These are phyloP conservation scores for Parasitella parasitica DNA, from an alignment of 371 early-diverging fungal genomes.

Conservation along the genomic window DNA sequence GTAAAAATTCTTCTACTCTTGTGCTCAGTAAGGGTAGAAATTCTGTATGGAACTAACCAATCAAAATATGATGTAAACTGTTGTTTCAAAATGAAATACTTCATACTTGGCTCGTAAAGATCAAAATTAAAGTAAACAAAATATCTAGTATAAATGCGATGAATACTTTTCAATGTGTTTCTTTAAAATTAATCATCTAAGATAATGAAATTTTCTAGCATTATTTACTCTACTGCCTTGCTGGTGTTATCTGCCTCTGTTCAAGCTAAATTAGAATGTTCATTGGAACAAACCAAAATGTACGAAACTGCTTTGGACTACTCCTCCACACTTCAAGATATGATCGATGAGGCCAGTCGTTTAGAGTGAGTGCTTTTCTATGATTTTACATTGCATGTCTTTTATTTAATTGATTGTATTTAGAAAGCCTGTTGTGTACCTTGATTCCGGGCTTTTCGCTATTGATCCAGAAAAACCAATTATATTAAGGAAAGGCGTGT, in stretches of 20 bases:
- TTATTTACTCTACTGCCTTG: not conserved
- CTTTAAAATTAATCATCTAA: not conserved
- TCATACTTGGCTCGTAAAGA: not conserved
- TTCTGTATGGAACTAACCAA: not conserved
- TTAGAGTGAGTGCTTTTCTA: slow-evolving; percentile 15
- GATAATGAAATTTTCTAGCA: slow-evolving; percentile 8
- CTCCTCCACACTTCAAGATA: slow-evolving; percentile 21
- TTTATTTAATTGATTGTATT: not conserved
- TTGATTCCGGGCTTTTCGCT: slow-evolving; percentile 26
- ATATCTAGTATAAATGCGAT: not conserved
- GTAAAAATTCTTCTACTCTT: not conserved
- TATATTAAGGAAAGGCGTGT: slow-evolving; percentile 19
- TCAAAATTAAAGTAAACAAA: slow-evolving; percentile 1
- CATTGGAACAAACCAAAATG: not conserved
- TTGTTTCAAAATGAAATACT: not conserved
- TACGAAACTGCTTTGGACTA: slow-evolving; percentile 7
- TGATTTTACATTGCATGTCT: not conserved
- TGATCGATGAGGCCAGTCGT: slow-evolving; percentile 33
- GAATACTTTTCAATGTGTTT: not conserved
- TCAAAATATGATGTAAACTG: not conserved
- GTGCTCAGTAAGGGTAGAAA: not conserved
- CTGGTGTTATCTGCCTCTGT: not conserved
- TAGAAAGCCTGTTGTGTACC: slow-evolving; percentile 32
- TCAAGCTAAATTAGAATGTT: slow-evolving; percentile 12
- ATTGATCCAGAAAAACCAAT: slow-evolving; percentile 21